A percentile compares a stretch with the other conserved stretches of the same genome.
phyloP scores from a whole-genome alignment of 768 basidiomycete genomes.

The Suillus occidentalis region DNA sequence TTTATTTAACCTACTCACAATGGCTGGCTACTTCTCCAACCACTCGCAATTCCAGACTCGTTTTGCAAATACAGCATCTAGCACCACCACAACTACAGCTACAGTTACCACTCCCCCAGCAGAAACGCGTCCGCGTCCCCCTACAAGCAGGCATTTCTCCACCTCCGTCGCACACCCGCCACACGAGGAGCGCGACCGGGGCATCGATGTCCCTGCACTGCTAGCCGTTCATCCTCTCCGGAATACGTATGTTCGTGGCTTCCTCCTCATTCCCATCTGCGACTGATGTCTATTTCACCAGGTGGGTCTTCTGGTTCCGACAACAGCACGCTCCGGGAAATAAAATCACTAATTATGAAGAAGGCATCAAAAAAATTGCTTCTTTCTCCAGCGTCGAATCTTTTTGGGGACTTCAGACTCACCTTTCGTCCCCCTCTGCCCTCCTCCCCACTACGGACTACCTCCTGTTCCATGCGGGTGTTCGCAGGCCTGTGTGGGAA shows the following conservation, averaged over 20 bases:
- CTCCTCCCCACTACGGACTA: slow-evolving; percentile 92
- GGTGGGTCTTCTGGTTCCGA: slow-evolving; percentile 92
- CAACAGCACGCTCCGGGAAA: slow-evolving; percentile 89
- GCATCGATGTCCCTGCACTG: slow-evolving; percentile 34
- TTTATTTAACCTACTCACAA: slow-evolving; percentile 26
- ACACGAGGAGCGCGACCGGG: slow-evolving; percentile 9
- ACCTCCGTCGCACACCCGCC: slow-evolving; percentile 47
- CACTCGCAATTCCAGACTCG: slow-evolving; percentile 67
- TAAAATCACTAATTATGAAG: slow-evolving; percentile 89
- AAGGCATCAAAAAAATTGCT: slow-evolving; percentile 91
- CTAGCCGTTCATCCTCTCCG: slow-evolving; percentile 68
- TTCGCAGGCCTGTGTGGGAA: slow-evolving; percentile 94
- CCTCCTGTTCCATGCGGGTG: slow-evolving; percentile 82
- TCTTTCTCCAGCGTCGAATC: slow-evolving; percentile 95
- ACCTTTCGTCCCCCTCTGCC: slow-evolving; percentile 81
- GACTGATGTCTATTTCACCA: slow-evolving; percentile 31
- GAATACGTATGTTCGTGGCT: slow-evolving; percentile 82
- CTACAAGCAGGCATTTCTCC: slow-evolving; percentile 76
- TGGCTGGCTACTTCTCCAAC: slow-evolving; percentile 83
- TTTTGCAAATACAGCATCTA: slow-evolving; percentile 7
- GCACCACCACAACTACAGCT: background rate
- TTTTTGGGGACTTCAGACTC: slow-evolving; percentile 93
- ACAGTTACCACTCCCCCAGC: slow-evolving; percentile 15
- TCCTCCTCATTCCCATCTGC: slow-evolving; percentile 17
- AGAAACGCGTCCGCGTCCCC: slow-evolving; percentile 43